phyloP scores from a whole-genome alignment of 352 stramenopile genomes.

The Globisporangium camurandrum region DNA sequence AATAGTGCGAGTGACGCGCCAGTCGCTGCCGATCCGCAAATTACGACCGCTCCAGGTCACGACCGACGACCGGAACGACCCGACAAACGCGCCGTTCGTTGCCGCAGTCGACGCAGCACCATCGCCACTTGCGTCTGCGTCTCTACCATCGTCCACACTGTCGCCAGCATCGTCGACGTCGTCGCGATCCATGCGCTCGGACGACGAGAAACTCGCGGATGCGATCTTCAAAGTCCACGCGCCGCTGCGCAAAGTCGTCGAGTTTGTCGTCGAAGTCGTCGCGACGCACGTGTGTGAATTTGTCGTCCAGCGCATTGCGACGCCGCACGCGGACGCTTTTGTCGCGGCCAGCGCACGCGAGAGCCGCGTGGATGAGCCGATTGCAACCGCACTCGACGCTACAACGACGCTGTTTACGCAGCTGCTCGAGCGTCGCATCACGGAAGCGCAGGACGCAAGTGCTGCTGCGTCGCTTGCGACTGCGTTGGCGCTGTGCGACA shows the following conservation, averaged over 20 bases:
- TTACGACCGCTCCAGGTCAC: constrained; percentile 51
- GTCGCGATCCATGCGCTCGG: constrained; percentile 1
- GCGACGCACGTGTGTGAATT: constrained; percentile 58
- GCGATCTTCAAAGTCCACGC: constrained; percentile 61
- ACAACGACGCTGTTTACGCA: constrained; percentile 23
- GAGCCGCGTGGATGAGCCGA: constrained; percentile 10
- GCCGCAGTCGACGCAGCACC: not conserved
- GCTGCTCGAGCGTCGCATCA: constrained; percentile 27
- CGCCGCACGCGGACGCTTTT: constrained; percentile 29
- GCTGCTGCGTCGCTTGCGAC: constrained; percentile 19
- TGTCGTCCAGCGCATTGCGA: constrained; percentile 34
- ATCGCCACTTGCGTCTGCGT: not conserved
- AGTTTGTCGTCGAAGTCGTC: constrained; percentile 57
- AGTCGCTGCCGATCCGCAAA: constrained; percentile 39
- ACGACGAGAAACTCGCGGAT: constrained; percentile 27
- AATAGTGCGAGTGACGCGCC: no score
- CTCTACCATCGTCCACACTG: not conserved
- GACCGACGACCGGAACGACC: constrained; percentile 26
- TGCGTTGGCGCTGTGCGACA: constrained; percentile 22
- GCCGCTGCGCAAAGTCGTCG: constrained; percentile 40
- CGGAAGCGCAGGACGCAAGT: constrained; percentile 19
- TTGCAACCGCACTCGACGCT: constrained; percentile 1
- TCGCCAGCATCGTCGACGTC: not conserved
- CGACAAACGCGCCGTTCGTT: constrained; percentile 5
- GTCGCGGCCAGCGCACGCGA: constrained; percentile 28